These are phyloP conservation scores for Colletotrichum orchidophilum DNA, from an alignment of 2,329 filamentous ascomycete species.

Conservation along the genomic window DNA sequence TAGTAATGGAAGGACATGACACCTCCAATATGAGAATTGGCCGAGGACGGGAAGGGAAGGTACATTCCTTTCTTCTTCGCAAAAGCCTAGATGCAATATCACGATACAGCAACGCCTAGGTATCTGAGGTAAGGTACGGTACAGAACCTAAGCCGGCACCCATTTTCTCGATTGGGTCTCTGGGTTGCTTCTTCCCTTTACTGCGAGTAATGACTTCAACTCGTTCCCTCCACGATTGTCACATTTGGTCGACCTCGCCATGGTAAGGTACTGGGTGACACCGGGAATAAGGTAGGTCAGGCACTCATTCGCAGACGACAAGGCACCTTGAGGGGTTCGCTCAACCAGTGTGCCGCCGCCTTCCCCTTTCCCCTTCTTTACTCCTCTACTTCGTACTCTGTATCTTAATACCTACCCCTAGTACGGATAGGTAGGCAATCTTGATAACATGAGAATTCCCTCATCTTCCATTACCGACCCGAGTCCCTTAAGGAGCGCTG, in stretches of 20 bases:
- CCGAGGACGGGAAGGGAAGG: not conserved
- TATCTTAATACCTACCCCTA: too few relatives aligned
- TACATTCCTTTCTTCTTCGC: conserved; percentile 2
- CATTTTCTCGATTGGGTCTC: not conserved
- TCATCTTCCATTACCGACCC: conserved; percentile 7
- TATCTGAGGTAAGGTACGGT: not conserved
- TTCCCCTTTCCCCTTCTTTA: not conserved
- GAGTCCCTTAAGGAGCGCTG: not conserved
- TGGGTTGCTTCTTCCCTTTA: not conserved
- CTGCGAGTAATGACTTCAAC: not conserved
- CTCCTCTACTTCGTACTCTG: too few relatives aligned
- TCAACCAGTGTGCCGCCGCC: not conserved
- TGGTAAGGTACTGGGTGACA: not conserved
- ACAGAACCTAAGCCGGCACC: not conserved
- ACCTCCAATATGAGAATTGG: not conserved
- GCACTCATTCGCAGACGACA: not conserved
- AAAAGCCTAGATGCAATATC: not conserved
- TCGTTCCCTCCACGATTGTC: not conserved
- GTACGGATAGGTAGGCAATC: not conserved
- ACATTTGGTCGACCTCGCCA: not conserved
- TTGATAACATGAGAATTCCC: conserved; percentile 15
- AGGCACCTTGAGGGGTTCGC: not conserved
- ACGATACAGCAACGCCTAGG: not conserved
- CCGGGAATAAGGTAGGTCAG: not conserved
- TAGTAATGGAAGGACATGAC: too few relatives aligned